Percentiles rank a stretch among this genome's conserved stretches.
Conservation (phyloP, 306 rosid genomes). For the Abrus pulchellus region DNA sequence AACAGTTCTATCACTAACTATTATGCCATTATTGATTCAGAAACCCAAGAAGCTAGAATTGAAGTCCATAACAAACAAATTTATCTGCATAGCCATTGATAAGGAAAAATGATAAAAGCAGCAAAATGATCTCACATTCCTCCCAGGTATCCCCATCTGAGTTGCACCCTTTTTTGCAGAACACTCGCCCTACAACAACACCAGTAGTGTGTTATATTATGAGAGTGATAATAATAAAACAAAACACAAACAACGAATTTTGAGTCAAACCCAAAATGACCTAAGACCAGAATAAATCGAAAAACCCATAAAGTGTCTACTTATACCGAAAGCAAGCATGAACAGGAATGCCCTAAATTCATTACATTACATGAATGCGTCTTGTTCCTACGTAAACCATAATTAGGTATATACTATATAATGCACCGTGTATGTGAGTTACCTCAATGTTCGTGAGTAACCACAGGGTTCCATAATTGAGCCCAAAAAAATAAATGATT, state of each 20-base stretch:
- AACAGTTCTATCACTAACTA: background rate
- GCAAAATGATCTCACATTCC: slow-evolving; percentile 68
- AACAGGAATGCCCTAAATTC: background rate
- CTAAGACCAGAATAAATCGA: too few species aligned
- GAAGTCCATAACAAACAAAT: background rate
- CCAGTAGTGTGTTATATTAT: slow-evolving; percentile 1
- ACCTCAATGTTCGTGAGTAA: background rate
- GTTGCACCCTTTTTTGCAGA: slow-evolving; percentile 94
- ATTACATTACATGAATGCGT: slow-evolving; percentile 13
- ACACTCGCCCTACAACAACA: slow-evolving; percentile 79
- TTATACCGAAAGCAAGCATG: too few species aligned
- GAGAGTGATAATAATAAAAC: background rate
- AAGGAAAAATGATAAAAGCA: background rate
- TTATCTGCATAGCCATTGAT: background rate
- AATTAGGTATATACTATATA: background rate
- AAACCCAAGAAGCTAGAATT: slow-evolving; percentile 17
- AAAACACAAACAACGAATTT: slow-evolving; percentile 18
- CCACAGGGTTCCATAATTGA: background rate
- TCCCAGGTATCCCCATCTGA: slow-evolving; percentile 83
- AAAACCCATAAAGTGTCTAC: too few species aligned
- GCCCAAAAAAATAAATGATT: background rate
- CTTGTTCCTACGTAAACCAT: slow-evolving; percentile 2
- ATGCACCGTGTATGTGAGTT: background rate
- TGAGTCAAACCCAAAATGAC: background rate
- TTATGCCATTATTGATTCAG: slow-evolving; percentile 12